These are phyloP conservation scores for Saturnispora galanensis DNA, from an alignment of 805 yeast genomes.

Conservation along the genomic window DNA sequence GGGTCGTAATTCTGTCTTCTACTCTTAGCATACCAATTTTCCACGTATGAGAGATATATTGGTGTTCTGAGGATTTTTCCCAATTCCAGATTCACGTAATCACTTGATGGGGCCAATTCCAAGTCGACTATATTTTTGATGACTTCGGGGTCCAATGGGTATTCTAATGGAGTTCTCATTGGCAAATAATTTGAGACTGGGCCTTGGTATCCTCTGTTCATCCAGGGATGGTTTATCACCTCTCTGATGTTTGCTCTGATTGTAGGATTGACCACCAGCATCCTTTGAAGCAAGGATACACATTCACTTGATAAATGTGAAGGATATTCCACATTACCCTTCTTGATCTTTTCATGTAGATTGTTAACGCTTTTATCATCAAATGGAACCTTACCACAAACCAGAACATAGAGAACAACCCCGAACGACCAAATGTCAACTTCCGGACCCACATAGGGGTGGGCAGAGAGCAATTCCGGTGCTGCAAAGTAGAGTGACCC, in stretches of 20 bases:
- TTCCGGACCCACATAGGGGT: conserved; percentile 92
- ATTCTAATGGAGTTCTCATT: conserved; percentile 58
- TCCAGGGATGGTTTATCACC: conserved; percentile 88
- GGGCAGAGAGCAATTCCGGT: conserved; percentile 87
- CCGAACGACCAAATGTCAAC: conserved; percentile 99
- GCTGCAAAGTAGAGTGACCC: conserved; percentile 98
- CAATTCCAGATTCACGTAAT: conserved; percentile 47
- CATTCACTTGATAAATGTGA: conserved; percentile 70
- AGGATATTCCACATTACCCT: conserved; percentile 90
- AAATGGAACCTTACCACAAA: conserved; percentile 96
- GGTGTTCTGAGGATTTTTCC: conserved; percentile 49
- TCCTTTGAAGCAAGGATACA: conserved; percentile 65
- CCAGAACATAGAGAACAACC: conserved; percentile 86
- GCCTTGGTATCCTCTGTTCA: conserved; percentile 76
- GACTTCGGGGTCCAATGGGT: conserved; percentile 60
- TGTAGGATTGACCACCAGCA: conserved; percentile 85
- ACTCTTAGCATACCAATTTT: conserved; percentile 47
- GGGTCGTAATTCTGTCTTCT: conserved; percentile 20
- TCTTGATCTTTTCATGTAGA: conserved; percentile 86
- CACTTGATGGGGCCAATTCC: conserved; percentile 61
- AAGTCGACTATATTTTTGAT: conserved; percentile 65
- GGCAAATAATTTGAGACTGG: conserved; percentile 68
- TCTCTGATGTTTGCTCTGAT: conserved; percentile 73
- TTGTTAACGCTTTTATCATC: conserved; percentile 91
- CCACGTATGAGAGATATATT: conserved; percentile 53